Evolutionary conservation across 2,329 filamentous ascomycete species (phyloP).

Genomic region (Xylariaceae sp.): DNA sequence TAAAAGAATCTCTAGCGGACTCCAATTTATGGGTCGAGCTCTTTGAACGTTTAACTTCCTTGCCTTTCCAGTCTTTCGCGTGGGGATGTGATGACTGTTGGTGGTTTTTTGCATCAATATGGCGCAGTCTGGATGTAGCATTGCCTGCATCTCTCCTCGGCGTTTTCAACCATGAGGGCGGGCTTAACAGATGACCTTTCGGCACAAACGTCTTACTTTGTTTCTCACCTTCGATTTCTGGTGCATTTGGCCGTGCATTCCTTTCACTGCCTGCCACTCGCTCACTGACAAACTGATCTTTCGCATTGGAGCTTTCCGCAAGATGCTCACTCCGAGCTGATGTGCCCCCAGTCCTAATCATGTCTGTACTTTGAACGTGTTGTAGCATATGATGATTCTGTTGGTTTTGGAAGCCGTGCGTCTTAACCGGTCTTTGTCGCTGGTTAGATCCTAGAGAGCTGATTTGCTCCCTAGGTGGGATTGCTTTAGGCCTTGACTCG

Average conservation of each 20-base stretch:
- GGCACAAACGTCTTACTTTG: slow-evolving; percentile 12
- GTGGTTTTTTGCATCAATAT: slow-evolving; percentile 23
- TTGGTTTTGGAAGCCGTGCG: neutral
- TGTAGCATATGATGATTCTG: neutral
- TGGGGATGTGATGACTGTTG: slow-evolving; percentile 7
- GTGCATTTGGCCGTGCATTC: neutral
- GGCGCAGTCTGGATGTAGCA: slow-evolving; percentile 28
- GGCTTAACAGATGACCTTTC: slow-evolving; percentile 28
- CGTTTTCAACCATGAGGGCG: slow-evolving; percentile 34
- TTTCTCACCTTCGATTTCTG: neutral
- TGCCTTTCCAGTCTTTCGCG: neutral
- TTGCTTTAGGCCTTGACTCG: neutral
- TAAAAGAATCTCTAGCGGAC: neutral
- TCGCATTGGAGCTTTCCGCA: neutral
- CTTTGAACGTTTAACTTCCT: slow-evolving; percentile 1
- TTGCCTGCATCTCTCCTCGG: slow-evolving; percentile 31
- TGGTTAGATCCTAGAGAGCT: neutral
- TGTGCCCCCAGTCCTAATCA: neutral
- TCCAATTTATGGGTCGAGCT: neutral
- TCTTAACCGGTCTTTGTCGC: neutral
- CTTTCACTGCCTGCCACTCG: neutral
- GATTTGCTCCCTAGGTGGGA: neutral
- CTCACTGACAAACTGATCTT: neutral
- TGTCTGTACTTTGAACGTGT: neutral
- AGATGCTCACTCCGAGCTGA: neutral